phyloP scores from a whole-genome alignment of 2,329 filamentous ascomycete genomes.

The Cercospora nicotianae region DNA sequence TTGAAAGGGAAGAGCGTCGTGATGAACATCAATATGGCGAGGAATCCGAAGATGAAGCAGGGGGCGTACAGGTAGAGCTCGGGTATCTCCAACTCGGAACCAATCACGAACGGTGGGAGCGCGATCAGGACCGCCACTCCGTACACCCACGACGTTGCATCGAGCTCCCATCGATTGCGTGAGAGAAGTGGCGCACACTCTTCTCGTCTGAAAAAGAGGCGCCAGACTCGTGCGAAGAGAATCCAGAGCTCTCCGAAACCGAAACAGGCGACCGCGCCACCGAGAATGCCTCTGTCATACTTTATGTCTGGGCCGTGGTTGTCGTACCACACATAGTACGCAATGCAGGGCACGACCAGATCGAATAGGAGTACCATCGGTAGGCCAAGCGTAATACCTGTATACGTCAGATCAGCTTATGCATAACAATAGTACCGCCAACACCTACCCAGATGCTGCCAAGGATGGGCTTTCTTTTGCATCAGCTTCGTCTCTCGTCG shows the following conservation, averaged over 20 bases:
- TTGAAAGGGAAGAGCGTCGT: slow-evolving; percentile 35
- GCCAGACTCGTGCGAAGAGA: slow-evolving; percentile 32
- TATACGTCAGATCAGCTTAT: slow-evolving; percentile 11
- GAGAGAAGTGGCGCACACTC: slow-evolving; percentile 36
- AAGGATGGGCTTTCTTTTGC: slow-evolving; percentile 33
- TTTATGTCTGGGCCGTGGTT: slow-evolving; percentile 26
- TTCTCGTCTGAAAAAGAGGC: slow-evolving; percentile 33
- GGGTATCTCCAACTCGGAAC: slow-evolving; percentile 31
- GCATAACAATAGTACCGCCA: background rate
- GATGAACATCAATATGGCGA: slow-evolving; percentile 34
- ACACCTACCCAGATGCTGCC: slow-evolving; percentile 29
- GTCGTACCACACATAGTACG: slow-evolving; percentile 38
- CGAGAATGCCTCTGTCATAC: slow-evolving; percentile 35
- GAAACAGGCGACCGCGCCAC: slow-evolving; percentile 34
- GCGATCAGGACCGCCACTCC: slow-evolving; percentile 35
- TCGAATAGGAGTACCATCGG: slow-evolving; percentile 38
- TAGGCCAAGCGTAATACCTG: slow-evolving; percentile 35
- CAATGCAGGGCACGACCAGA: slow-evolving; percentile 36
- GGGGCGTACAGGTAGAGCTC: slow-evolving; percentile 37
- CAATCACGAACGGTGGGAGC: slow-evolving; percentile 35
- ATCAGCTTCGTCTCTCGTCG: slow-evolving; percentile 32
- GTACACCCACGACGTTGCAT: slow-evolving; percentile 39
- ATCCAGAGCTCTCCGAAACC: slow-evolving; percentile 39
- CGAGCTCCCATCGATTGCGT: slow-evolving; percentile 35
- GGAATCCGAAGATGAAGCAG: slow-evolving; percentile 36